Conservation (phyloP, 768 basidiomycete species). For the Clitopilus hobsonii region DNA sequence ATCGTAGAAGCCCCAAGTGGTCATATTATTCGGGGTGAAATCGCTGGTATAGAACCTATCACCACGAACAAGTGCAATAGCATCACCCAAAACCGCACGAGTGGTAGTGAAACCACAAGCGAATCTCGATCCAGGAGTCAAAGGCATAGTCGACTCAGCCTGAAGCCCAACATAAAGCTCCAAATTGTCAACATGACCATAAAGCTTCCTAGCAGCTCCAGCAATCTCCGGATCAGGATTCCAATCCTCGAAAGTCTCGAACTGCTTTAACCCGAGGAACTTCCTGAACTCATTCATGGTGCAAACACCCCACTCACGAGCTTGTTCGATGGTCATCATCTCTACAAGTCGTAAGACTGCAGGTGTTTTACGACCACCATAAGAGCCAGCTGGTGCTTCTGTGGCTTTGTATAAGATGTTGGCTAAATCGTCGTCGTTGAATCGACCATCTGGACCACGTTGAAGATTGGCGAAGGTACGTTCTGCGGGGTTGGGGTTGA, state of each 20-base stretch:
- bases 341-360: constrained; percentile 45
- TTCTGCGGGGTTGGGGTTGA: constrained; percentile 20
- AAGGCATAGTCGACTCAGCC: constrained; percentile 26
- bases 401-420: constrained; percentile 42
- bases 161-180: constrained; percentile 23
- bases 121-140: constrained; percentile 21
- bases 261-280: constrained; percentile 39
- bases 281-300: constrained; percentile 53
- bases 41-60: constrained; percentile 51
- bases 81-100: constrained; percentile 48
- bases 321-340: constrained; percentile 51
- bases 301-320: constrained; percentile 50
- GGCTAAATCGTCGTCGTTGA: constrained; percentile 49
- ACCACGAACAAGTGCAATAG: constrained; percentile 47
- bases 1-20: constrained; percentile 50
- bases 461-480: constrained; percentile 45
- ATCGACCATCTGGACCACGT: constrained; percentile 42
- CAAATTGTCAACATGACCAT: constrained; percentile 25
- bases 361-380: constrained; percentile 44
- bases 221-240: constrained; percentile 39
- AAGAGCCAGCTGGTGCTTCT: constrained; percentile 38
- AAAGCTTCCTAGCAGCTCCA: constrained; percentile 20
- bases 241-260: constrained; percentile 46
- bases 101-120: constrained; percentile 32
- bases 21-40: constrained; percentile 43